Conservation (phyloP, 139 green algal species). For the Chlorella ohadii region DNA sequence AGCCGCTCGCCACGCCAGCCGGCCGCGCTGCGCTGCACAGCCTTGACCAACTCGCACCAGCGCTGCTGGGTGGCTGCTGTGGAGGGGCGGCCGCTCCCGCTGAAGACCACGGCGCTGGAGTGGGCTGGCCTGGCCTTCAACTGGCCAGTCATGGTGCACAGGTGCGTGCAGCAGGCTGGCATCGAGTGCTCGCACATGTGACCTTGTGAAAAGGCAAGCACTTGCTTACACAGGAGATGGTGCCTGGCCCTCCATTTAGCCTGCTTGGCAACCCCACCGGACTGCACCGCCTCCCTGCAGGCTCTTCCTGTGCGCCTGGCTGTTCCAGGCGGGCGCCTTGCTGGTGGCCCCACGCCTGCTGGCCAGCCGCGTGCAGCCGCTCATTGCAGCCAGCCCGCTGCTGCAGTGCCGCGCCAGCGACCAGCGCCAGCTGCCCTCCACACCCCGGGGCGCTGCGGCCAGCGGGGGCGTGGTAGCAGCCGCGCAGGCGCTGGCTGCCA, state of each 20-base stretch:
- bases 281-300: background rate
- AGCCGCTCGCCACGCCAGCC: conserved; percentile 23
- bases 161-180: background rate
- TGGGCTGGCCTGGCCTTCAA: conserved; percentile 45
- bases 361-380: background rate
- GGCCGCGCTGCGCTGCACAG: conserved; percentile 12
- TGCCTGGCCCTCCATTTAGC: background rate
- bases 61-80: conserved; percentile 16
- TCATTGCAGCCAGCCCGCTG: conserved; percentile 14
- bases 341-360: conserved; percentile 46
- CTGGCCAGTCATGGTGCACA: conserved; percentile 45
- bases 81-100: background rate
- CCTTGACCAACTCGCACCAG: conserved; percentile 4
- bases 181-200: too few species aligned
- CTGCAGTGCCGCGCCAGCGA: background rate
- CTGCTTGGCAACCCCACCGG: too few species aligned
- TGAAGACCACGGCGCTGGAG: conserved; percentile 33
- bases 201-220: too few species aligned
- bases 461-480: background rate
- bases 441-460: background rate
- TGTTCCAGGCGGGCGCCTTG: conserved; percentile 21
- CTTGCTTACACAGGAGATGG: too few species aligned
- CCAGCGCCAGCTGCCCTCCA: background rate
- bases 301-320: conserved; percentile 39
- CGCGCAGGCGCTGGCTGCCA: background rate